A percentile compares a stretch with the other conserved stretches of the same genome.
Evolutionary conservation across 2,329 filamentous ascomycete genomes (phyloP).

Genomic region (Lojkania enalia): DNA sequence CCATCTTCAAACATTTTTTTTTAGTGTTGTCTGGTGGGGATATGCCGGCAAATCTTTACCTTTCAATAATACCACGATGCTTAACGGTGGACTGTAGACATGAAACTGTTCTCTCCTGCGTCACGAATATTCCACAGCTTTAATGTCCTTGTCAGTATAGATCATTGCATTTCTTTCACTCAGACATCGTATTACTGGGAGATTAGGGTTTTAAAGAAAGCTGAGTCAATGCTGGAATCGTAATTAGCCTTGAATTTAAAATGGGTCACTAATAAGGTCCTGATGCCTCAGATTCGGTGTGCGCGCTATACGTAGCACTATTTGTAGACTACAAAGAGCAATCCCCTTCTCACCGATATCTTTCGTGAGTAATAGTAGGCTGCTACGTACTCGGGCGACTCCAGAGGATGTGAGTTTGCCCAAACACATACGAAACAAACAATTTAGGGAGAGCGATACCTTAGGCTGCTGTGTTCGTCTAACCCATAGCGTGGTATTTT

Average conservation of each 20-base stretch:
- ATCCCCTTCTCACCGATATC: background rate
- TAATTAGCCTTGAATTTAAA: no score
- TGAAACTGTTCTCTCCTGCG: background rate
- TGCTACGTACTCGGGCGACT: background rate
- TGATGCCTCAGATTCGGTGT: no score
- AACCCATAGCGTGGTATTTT: background rate
- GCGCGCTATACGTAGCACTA: background rate
- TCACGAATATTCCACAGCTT: background rate
- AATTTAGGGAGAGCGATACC: background rate
- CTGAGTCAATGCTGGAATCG: no score
- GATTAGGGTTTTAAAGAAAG: conserved; percentile 1
- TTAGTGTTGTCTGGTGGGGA: no score
- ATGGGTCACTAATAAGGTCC: no score
- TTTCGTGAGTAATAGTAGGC: background rate
- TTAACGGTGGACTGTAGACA: background rate
- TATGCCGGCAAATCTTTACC: no score
- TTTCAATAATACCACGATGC: no score
- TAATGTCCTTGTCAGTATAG: background rate
- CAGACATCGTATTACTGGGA: conserved; percentile 4
- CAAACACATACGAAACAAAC: background rate
- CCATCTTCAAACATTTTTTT: no score
- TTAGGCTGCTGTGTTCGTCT: background rate
- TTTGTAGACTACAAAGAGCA: background rate
- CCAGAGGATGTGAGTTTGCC: background rate
- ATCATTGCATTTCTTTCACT: conserved; percentile 4